Evolutionary conservation across 306 rosid genomes (phyloP), one percentile per base, ranked within the genome.

Genomic region (Prosopis cineraria): DNA sequence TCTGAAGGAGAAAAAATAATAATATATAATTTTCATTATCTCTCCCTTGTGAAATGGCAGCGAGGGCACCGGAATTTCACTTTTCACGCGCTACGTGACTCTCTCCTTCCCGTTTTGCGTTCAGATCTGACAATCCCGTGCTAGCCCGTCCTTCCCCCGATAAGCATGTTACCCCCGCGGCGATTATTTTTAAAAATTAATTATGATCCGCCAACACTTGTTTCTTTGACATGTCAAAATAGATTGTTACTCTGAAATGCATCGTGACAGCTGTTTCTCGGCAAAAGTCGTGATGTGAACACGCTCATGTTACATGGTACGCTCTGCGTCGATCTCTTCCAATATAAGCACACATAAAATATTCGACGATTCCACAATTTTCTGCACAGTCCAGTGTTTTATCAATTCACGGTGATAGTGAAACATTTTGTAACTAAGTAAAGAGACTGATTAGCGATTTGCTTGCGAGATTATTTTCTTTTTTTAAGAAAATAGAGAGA

Each of bases 371-470:
- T 60, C 36, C 67, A 30, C 40, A 12, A 14, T 5, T 27, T 13
- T 6, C 37, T 59, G 66, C n/a, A 59, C 37, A 14, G 1, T 29
- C 37, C 19, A 6, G 37, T 16, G 8, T 14, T 60, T 60, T 31
- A 17, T 7, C 36, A 2, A 16, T n/a, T 44, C 77, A 48, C 25
- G 79, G 70, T 41, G 70, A 55, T 81, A 7, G 64, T 70, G 14
- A 5, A 41, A 53, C 29, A 31, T 27, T 37, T 22, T 30, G 45
- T 30, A 48, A 50, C 68, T 60, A 59, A 71, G 50, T n/a, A 40
- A 83, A 48, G 40, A 67, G 29, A 1, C 36, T 12, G 65, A 29
- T 27, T 27, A 12, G 27, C 7, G 27, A 50, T 52, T 52, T 20
- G 9, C 59, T 22, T 2, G 20, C 12, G 25, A 10, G 56, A n/a